A percentile compares a stretch with the other conserved stretches of the same genome.
phyloP scores from a whole-genome alignment of 495 filamentous ascomycete genomes.

The Daldinia loculata region DNA sequence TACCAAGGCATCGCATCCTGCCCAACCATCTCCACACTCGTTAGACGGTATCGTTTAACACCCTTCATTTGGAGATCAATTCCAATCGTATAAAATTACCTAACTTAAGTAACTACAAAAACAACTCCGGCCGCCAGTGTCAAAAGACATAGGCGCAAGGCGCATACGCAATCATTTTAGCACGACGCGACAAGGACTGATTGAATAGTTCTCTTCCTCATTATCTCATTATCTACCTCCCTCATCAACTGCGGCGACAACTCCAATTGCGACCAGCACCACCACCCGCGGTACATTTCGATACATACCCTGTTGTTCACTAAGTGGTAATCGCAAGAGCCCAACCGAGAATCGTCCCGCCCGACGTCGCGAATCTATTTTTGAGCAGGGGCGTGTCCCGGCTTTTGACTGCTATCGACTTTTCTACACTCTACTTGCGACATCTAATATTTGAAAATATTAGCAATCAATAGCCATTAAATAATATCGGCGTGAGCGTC shows the following conservation, averaged over 20 bases:
- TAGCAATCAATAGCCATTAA: conserved; percentile 8
- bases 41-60: not conserved
- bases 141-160: not conserved
- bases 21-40: conserved; percentile 3
- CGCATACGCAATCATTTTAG: not conserved
- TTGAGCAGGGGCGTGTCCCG: conserved; percentile 18
- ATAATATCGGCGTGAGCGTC: conserved; percentile 10
- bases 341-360: conserved; percentile 37
- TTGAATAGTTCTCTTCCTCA: not conserved
- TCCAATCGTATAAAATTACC: not conserved
- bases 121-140: not conserved
- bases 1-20: not conserved
- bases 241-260: not conserved
- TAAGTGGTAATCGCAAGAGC: conserved; percentile 29
- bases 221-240: conserved; percentile 1
- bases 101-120: not conserved
- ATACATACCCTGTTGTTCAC: not conserved
- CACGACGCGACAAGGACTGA: not conserved
- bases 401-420: conserved; percentile 15
- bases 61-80: not conserved
- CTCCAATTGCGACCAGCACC: not conserved
- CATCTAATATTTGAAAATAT: conserved; percentile 11
- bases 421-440: conserved; percentile 18
- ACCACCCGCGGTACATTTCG: conserved; percentile 4
- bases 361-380: conserved; percentile 35